Evolutionary conservation across 768 basidiomycete species (phyloP).

Genomic region (Porpolomopsis calyptriformis): DNA sequence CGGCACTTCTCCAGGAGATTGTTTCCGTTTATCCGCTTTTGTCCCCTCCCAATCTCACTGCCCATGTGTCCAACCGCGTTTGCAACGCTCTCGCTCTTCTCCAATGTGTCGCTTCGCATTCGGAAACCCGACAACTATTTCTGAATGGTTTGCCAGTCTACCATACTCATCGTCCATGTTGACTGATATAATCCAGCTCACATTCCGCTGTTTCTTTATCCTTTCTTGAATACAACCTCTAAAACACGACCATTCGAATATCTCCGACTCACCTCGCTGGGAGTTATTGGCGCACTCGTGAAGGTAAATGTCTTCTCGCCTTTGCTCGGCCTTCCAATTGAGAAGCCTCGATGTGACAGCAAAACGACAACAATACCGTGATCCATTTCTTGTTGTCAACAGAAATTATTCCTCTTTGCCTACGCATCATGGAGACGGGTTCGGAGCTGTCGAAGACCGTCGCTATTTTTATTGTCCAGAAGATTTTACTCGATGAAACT

Average conservation of each 20-base stretch:
- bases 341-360: slow-evolving; percentile 33
- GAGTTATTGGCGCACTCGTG: slow-evolving; percentile 96
- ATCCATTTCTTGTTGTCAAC: slow-evolving; percentile 98
- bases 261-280: slow-evolving; percentile 95
- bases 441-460: slow-evolving; percentile 98
- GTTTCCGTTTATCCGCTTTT: slow-evolving; percentile 96
- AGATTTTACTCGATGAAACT: slow-evolving; percentile 93
- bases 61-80: slow-evolving; percentile 95
- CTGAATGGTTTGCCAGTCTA: slow-evolving; percentile 60
- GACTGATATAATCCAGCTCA: slow-evolving; percentile 58
- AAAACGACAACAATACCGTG: slow-evolving; percentile 98
- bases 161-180: slow-evolving; percentile 22
- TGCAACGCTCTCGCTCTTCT: slow-evolving; percentile 97
- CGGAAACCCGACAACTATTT: slow-evolving; percentile 92
- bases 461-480: slow-evolving; percentile 99
- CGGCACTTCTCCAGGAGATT: slow-evolving; percentile 92
- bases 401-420: slow-evolving; percentile 97
- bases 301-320: slow-evolving; percentile 47
- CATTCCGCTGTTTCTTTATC: slow-evolving; percentile 96
- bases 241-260: slow-evolving; percentile 99
- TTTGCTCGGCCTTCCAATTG: not conserved
- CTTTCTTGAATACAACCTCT: slow-evolving; percentile 96
- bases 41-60: slow-evolving; percentile 90
- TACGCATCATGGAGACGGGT: slow-evolving; percentile 99
- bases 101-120: slow-evolving; percentile 96